Conservation (phyloP, 495 filamentous ascomycete genomes). For the Cercophora newfieldiana region DNA sequence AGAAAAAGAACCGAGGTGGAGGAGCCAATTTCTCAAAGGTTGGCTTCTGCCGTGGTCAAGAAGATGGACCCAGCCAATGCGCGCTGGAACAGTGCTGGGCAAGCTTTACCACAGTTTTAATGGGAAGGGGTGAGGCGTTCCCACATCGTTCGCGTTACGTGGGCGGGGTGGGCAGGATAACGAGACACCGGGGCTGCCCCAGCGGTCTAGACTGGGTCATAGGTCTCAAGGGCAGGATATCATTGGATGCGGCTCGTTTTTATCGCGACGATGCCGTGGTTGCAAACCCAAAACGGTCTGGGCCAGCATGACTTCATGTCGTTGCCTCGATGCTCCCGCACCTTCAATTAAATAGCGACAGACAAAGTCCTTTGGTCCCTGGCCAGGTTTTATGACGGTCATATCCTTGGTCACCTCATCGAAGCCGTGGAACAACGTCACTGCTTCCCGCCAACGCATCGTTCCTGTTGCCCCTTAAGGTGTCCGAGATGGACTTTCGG, state of each 20-base stretch:
- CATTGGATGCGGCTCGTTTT: neutral
- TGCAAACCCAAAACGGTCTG: neutral
- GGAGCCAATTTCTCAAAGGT: slow-evolving; percentile 7
- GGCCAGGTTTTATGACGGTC: slow-evolving; percentile 7
- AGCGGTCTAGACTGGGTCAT: neutral
- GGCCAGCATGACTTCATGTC: slow-evolving; percentile 9
- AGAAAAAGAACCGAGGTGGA: slow-evolving; percentile 16
- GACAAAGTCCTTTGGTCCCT: neutral
- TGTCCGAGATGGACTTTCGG: neutral
- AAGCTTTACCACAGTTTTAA: slow-evolving; percentile 24
- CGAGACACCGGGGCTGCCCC: slow-evolving; percentile 1
- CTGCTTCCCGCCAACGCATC: neutral
- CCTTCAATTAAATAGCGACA: neutral
- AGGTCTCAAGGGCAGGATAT: too few relatives aligned
- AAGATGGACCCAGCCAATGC: slow-evolving; percentile 2
- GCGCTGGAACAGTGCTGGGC: slow-evolving; percentile 21
- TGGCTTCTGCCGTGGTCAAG: neutral
- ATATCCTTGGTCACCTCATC: slow-evolving; percentile 5
- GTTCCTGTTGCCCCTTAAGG: slow-evolving; percentile 2
- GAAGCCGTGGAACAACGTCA: slow-evolving; percentile 10
- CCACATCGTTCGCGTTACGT: slow-evolving; percentile 10
- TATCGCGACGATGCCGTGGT: slow-evolving; percentile 1
- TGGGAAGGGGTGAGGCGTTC: slow-evolving; percentile 21
- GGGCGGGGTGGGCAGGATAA: neutral
- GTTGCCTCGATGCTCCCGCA: neutral